These are phyloP conservation scores for Pueraria montana DNA, from an alignment of 306 rosid genomes.

Conservation along the genomic window DNA sequence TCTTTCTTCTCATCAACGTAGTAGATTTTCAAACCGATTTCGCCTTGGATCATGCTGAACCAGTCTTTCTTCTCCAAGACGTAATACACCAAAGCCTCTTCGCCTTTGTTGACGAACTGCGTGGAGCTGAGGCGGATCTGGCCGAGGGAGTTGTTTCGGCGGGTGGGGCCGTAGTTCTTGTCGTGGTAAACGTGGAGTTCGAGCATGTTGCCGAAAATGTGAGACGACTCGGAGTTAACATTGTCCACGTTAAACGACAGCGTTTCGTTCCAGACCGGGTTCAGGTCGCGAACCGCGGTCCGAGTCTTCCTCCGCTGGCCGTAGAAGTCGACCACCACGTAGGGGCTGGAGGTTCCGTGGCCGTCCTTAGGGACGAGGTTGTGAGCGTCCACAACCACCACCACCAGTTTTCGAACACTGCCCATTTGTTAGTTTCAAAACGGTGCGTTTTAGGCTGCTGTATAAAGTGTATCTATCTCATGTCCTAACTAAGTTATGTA, in stretches of 20 bases:
- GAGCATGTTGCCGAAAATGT: slow-evolving; percentile 69
- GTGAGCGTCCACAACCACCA: slow-evolving; percentile 88
- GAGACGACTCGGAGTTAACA: slow-evolving; percentile 37
- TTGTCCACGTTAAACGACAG: slow-evolving; percentile 69
- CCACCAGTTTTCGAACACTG: slow-evolving; percentile 64
- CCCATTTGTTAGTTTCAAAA: slow-evolving; percentile 43
- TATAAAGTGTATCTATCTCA: slow-evolving; percentile 1
- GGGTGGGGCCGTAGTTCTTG: slow-evolving; percentile 64
- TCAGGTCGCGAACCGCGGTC: slow-evolving; percentile 64
- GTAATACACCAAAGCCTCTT: slow-evolving; percentile 86
- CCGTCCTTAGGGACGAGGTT: slow-evolving; percentile 82
- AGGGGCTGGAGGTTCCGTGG: slow-evolving; percentile 84
- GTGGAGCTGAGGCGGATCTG: slow-evolving; percentile 67
- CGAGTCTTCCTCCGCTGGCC: slow-evolving; percentile 73
- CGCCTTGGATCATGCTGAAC: slow-evolving; percentile 70
- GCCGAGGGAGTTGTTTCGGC: slow-evolving; percentile 74
- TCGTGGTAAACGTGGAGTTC: slow-evolving; percentile 81
- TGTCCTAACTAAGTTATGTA: not conserved
- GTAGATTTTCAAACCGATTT: slow-evolving; percentile 81
- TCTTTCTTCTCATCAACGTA: slow-evolving; percentile 53
- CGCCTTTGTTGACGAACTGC: slow-evolving; percentile 83
- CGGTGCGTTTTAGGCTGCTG: slow-evolving; percentile 9
- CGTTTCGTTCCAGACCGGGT: slow-evolving; percentile 82
- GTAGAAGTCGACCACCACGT: slow-evolving; percentile 69
- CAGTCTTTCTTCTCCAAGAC: slow-evolving; percentile 76